A percentile compares a stretch with the other conserved stretches of the same genome.
phyloP scores from a whole-genome alignment of 1,284 basidiomycete genomes.

The Cryptococcus sp. region DNA sequence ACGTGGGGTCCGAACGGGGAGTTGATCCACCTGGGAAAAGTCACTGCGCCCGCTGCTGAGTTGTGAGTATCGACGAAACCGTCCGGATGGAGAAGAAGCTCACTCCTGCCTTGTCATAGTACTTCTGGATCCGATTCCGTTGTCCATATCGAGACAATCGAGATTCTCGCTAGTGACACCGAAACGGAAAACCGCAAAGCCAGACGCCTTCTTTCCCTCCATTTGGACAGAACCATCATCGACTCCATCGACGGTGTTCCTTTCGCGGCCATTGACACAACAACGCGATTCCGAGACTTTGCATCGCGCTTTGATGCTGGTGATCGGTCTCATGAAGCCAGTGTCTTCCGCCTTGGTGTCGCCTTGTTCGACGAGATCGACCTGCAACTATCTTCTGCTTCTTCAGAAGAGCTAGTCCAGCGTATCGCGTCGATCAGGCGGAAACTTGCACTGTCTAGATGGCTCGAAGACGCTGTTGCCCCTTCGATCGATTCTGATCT shows the following conservation, averaged over 20 bases:
- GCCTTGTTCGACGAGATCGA: conserved; percentile 83
- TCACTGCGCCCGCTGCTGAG: conserved; percentile 55
- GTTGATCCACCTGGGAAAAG: conserved; percentile 71
- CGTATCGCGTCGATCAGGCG: conserved; percentile 62
- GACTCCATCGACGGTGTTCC: conserved; percentile 60
- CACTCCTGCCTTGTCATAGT: conserved; percentile 11
- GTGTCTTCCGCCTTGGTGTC: conserved; percentile 82
- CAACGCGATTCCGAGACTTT: conserved; percentile 79
- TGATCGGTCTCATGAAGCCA: conserved; percentile 74
- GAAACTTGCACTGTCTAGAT: conserved; percentile 78
- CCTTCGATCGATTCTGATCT: conserved; percentile 73
- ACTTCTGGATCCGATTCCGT: conserved; percentile 28
- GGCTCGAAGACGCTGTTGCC: conserved; percentile 78
- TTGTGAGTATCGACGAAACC: background rate
- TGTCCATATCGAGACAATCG: conserved; percentile 34
- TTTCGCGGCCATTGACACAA: conserved; percentile 59
- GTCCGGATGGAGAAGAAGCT: conserved; percentile 13
- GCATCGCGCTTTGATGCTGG: conserved; percentile 68
- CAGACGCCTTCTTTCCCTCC: conserved; percentile 73
- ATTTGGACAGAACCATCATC: conserved; percentile 75
- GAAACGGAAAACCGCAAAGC: conserved; percentile 57
- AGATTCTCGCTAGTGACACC: conserved; percentile 29
- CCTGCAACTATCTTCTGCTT: conserved; percentile 64
- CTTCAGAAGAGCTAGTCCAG: conserved; percentile 59
- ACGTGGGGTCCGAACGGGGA: conserved; percentile 84